A percentile compares a stretch with the other conserved stretches of the same genome.
phyloP scores from a whole-genome alignment of 768 basidiomycete genomes.

The Myochromella boudieri region DNA sequence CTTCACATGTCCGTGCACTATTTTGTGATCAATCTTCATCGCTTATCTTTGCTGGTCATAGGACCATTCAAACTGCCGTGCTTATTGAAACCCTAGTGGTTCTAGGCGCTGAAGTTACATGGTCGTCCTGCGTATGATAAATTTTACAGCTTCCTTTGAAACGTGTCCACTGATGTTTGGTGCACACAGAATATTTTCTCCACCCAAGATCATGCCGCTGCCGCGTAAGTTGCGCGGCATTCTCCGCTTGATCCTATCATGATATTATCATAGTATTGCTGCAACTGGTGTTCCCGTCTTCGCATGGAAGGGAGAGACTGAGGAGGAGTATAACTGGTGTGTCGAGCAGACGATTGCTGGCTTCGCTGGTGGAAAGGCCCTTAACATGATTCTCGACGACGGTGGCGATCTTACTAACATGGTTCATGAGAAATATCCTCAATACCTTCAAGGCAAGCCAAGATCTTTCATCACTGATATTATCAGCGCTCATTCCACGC shows the following conservation, averaged over 20 bases:
- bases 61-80: conserved; percentile 98
- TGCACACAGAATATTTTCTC: conserved; percentile 93
- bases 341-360: conserved; percentile 91
- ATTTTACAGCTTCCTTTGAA: not conserved
- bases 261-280: conserved; percentile 64
- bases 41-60: conserved; percentile 28
- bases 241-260: not conserved
- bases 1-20: conserved; percentile 79
- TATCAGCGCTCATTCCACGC: conserved; percentile 7
- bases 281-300: conserved; percentile 98
- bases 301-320: conserved; percentile 99
- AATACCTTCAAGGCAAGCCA: conserved; percentile 69
- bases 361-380: conserved; percentile 79
- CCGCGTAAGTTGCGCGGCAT: conserved; percentile 62
- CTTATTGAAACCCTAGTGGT: conserved; percentile 97
- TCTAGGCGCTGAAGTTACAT: conserved; percentile 95
- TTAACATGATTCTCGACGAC: conserved; percentile 99
- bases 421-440: conserved; percentile 96
- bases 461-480: not conserved
- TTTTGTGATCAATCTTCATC: conserved; percentile 3
- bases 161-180: not conserved
- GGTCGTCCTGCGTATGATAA: conserved; percentile 90
- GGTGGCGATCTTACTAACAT: conserved; percentile 95
- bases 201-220: conserved; percentile 98
- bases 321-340: conserved; percentile 98